phyloP scores from a whole-genome alignment of 208 protist species.

The Herpetomonas tarakana region DNA sequence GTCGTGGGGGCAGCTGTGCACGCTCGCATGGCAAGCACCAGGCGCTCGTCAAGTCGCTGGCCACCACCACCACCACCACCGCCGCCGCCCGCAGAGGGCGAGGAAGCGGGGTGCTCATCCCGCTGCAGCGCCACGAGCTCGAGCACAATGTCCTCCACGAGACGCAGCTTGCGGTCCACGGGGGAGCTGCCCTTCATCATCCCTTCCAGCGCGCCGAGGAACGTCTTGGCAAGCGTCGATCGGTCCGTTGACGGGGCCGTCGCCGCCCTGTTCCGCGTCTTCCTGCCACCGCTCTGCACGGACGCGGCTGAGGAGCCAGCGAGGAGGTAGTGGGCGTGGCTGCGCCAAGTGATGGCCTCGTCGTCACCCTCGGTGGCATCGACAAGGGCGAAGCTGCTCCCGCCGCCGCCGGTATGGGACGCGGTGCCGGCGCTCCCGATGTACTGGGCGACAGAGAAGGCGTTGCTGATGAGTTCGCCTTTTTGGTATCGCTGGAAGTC shows the following conservation, averaged over 20 bases:
- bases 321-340: constrained; percentile 17
- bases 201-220: constrained; percentile 55
- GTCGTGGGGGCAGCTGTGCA: constrained; percentile 44
- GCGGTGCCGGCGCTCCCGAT: constrained; percentile 12
- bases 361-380: constrained; percentile 42
- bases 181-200: constrained; percentile 56
- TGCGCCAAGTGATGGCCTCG: constrained; percentile 62
- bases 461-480: constrained; percentile 23
- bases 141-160: constrained; percentile 65
- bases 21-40: constrained; percentile 70
- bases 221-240: constrained; percentile 75
- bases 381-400: constrained; percentile 23
- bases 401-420: neutral
- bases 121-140: constrained; percentile 67
- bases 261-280: constrained; percentile 3
- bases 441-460: constrained; percentile 62
- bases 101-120: constrained; percentile 42
- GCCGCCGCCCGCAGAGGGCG: neutral
- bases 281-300: neutral
- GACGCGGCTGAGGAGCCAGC: neutral
- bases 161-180: constrained; percentile 30
- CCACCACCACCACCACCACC: neutral
- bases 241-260: constrained; percentile 54
- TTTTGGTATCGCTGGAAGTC: constrained; percentile 84
- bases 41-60: constrained; percentile 55